A percentile compares a stretch with the other conserved stretches of the same genome.
phyloP scores from a whole-genome alignment of 208 protist genomes.

The Polymyxa betae region DNA sequence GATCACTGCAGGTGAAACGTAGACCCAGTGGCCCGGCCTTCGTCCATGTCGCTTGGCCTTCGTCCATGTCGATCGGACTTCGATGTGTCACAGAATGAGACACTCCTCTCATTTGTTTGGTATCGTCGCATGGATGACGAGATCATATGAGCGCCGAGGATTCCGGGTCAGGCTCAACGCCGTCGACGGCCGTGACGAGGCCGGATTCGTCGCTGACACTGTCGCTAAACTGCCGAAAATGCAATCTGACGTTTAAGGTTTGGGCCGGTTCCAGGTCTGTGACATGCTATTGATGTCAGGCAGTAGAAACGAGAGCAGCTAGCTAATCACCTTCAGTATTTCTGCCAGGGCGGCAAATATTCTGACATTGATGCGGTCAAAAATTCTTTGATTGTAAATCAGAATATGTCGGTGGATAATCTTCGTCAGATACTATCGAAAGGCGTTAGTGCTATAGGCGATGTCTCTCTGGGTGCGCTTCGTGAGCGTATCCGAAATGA shows the following conservation, averaged over 20 bases:
- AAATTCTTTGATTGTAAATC: neutral
- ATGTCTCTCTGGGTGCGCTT: neutral
- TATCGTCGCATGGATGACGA: too few relatives aligned
- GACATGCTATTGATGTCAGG: neutral
- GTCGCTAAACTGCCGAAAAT: conserved; percentile 36
- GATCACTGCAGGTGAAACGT: too few relatives aligned
- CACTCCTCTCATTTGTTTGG: too few relatives aligned
- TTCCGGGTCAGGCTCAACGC: too few relatives aligned
- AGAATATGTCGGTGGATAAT: neutral
- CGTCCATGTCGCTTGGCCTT: too few relatives aligned
- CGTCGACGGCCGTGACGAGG: too few relatives aligned
- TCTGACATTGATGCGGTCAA: conserved; percentile 10
- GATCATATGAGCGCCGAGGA: too few relatives aligned
- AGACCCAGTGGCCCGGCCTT: too few relatives aligned
- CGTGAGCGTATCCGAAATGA: conserved; percentile 9
- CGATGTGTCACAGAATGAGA: too few relatives aligned
- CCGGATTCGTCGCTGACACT: too few relatives aligned
- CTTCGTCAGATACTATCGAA: neutral
- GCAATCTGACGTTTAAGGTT: conserved; percentile 41
- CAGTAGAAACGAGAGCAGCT: conserved; percentile 12
- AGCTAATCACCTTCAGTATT: conserved; percentile 1
- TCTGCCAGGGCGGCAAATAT: conserved; percentile 50
- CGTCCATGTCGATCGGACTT: too few relatives aligned
- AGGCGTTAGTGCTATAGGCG: neutral
- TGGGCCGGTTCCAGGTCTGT: neutral